Base-by-base conservation (phyloP, 2,329 filamentous ascomycete genomes). In the Sclerotinia minor region DNA sequence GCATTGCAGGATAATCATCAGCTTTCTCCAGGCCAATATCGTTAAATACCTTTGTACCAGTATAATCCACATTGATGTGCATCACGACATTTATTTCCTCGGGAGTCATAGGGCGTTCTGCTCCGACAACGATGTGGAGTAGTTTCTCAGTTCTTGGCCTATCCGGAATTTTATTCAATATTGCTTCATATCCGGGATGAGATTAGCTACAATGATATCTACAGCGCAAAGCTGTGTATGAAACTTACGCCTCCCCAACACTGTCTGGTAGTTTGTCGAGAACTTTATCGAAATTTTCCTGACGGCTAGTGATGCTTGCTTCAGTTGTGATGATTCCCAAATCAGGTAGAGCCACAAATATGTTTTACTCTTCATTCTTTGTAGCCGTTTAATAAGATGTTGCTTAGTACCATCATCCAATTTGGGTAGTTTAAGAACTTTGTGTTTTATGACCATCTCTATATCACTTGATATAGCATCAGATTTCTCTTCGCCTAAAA, bases 301-400 rank as follows among this genome's bases (percentile, higher is more conserved):
- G 13, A 24, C 2, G 5, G 13, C 38, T 13, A 41, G 38, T 41
- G 13, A 41, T 41, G 1, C 38, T 41, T 41, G 38, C 38, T 41
- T 41, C 38, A 41, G 38, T 41, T 13, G 38, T 15, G 38, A 41
- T 41, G 38, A 4, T 41, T 5, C 3, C 38, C 38, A 41, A 35
- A 67, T 54, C 3, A 69, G 45, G 38, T 67, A 52, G n/a, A 69
- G 29, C 68, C 68, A 69, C 24, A 64, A 58, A 55, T 69, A 69
- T 6, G 68, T 69, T 38, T 58, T 52, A 26, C 52, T 7, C 29
- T 49, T 1, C 21, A 66, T 59, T 59, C 15, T 15, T 32, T 21
- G 53, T 24, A 66, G n/a, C 5, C 53, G 45, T 5, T 21, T 19
- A 5, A 15, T 19, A 5, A 64, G 11, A 21, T 47, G 17, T 15